A percentile compares a stretch with the other conserved stretches of the same genome.
These are phyloP conservation scores for Pythium brachiatum DNA, from an alignment of 352 stramenopile genomes.

Conservation along the genomic window DNA sequence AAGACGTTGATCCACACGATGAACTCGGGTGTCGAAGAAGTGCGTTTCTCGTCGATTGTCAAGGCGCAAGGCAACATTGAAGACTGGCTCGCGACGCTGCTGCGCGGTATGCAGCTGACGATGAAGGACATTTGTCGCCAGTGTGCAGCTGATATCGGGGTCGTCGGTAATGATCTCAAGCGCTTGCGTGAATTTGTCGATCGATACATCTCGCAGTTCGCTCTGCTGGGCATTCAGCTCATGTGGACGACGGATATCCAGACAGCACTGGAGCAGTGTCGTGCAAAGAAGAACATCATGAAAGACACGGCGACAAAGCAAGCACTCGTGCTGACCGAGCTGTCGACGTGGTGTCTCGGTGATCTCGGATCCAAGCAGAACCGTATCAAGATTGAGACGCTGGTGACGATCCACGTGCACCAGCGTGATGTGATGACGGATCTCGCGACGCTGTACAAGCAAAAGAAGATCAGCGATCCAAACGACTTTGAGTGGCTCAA, in stretches of 20 bases:
- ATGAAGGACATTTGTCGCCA: slow-evolving; percentile 97
- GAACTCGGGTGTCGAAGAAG: slow-evolving; percentile 93
- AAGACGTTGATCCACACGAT: slow-evolving; percentile 95
- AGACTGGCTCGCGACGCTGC: slow-evolving; percentile 96
- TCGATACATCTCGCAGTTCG: slow-evolving; percentile 94
- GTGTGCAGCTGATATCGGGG: slow-evolving; percentile 91
- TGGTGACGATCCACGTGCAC: slow-evolving; percentile 98
- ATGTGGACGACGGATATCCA: slow-evolving; percentile 97
- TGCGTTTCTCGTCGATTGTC: slow-evolving; percentile 93
- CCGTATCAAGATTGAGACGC: slow-evolving; percentile 97
- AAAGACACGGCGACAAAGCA: slow-evolving; percentile 97
- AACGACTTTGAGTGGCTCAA: slow-evolving; percentile 99
- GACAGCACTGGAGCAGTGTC: slow-evolving; percentile 93
- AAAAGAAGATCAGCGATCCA: slow-evolving; percentile 96
- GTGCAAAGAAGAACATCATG: slow-evolving; percentile 96
- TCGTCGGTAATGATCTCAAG: slow-evolving; percentile 91
- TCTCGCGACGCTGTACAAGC: slow-evolving; percentile 90
- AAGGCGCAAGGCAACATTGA: slow-evolving; percentile 98
- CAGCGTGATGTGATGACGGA: slow-evolving; percentile 97
- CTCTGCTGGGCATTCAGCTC: slow-evolving; percentile 95
- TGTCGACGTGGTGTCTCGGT: slow-evolving; percentile 96
- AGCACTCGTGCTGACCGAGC: slow-evolving; percentile 90
- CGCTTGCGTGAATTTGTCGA: slow-evolving; percentile 93
- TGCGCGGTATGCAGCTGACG: slow-evolving; percentile 94
- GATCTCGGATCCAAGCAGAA: slow-evolving; percentile 96